Percentiles rank a stretch among this genome's conserved stretches.
Evolutionary conservation across 2,329 filamentous ascomycete genomes (phyloP).

Genomic region (Beauveria brongniartii): DNA sequence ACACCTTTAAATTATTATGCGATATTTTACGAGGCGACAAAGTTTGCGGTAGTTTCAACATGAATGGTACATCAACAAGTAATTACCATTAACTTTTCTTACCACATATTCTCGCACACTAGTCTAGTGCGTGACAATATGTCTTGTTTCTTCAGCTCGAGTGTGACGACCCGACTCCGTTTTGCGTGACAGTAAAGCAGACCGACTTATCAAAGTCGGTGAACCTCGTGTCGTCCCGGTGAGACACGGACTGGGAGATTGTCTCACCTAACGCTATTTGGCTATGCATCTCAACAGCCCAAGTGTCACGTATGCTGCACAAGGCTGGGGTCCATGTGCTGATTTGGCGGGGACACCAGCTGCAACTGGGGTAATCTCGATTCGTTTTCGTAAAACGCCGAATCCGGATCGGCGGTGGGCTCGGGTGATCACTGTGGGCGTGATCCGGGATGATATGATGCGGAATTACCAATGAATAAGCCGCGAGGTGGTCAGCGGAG

Average conservation of each 20-base stretch:
- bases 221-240: too few species aligned
- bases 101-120: too few species aligned
- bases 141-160: not conserved
- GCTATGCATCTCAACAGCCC: not conserved
- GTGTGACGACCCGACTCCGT: not conserved
- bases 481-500: too few species aligned
- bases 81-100: too few species aligned
- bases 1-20: not conserved
- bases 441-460: too few species aligned
- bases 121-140: not conserved
- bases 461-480: not conserved
- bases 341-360: not conserved
- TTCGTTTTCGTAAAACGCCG: not conserved
- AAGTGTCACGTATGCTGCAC: too few species aligned
- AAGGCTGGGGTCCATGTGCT: not conserved
- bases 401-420: not conserved
- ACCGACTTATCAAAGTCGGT: not conserved
- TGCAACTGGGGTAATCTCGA: not conserved
- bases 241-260: not conserved
- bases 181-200: not conserved
- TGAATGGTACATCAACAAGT: not conserved
- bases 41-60: not conserved
- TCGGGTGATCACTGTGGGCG: not conserved
- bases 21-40: not conserved
- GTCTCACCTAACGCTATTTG: not conserved